A percentile compares a stretch with the other conserved stretches of the same genome.
phyloP scores from a whole-genome alignment of 306 rosid genomes.

The Vachellia collinsii region DNA sequence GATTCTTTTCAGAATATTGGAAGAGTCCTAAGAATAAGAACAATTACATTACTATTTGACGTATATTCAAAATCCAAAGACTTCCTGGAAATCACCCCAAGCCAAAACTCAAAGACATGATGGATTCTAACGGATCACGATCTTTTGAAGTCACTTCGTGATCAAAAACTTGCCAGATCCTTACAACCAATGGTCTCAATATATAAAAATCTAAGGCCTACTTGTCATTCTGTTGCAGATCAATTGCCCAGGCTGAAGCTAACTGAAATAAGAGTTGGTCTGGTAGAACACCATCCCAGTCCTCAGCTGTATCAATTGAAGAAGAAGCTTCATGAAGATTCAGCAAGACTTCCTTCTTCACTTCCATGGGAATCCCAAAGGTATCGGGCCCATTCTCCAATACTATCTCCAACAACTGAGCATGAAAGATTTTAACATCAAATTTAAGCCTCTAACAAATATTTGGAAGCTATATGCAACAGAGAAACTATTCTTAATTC shows the following conservation, averaged over 20 bases:
- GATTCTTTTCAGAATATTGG: not conserved
- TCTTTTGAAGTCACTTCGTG: not conserved
- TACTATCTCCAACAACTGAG: slow-evolving; percentile 83
- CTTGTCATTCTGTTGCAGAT: slow-evolving; percentile 73
- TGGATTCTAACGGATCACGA: not conserved
- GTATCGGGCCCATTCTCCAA: slow-evolving; percentile 77
- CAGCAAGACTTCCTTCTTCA: slow-evolving; percentile 75
- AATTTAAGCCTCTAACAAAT: not conserved
- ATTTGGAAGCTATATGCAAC: not conserved
- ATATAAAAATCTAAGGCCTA: slow-evolving; percentile 3
- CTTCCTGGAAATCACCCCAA: slow-evolving; percentile 10
- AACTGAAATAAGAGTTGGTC: slow-evolving; percentile 83
- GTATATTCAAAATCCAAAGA: not conserved
- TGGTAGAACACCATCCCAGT: slow-evolving; percentile 87
- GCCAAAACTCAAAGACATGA: slow-evolving; percentile 21
- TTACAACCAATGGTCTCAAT: slow-evolving; percentile 18
- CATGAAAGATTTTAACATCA: slow-evolving; percentile 20
- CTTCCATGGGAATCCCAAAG: slow-evolving; percentile 76
- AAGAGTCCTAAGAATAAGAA: not conserved
- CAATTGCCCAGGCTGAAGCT: slow-evolving; percentile 91
- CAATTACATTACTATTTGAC: not conserved
- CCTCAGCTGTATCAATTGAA: slow-evolving; percentile 70
- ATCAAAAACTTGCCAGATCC: not conserved
- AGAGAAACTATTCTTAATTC: not conserved
- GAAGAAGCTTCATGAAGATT: slow-evolving; percentile 82